Conservation (phyloP, 2,329 filamentous ascomycete genomes). For the Colletotrichum gigasporum region DNA sequence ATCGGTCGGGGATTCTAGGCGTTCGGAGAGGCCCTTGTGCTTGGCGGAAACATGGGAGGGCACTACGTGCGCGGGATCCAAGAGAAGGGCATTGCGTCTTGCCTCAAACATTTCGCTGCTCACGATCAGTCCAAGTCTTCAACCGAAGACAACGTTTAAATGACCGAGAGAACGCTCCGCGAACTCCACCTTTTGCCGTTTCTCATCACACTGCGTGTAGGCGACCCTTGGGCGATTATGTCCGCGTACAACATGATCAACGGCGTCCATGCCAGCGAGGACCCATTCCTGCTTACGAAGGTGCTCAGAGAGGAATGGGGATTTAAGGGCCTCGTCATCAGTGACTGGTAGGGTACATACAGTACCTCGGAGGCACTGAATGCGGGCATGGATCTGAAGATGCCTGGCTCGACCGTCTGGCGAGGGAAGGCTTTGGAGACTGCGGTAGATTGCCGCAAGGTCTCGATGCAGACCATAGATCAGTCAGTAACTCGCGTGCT, state of each 20-base stretch:
- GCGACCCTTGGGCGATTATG: constrained; percentile 64
- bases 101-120: constrained; percentile 55
- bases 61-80: constrained; percentile 48
- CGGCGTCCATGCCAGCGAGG: constrained; percentile 42
- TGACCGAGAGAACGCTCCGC: constrained; percentile 44
- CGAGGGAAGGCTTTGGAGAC: constrained; percentile 59
- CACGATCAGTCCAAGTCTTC: constrained; percentile 44
- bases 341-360: constrained; percentile 68
- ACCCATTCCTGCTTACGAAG: constrained; percentile 55
- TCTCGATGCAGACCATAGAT: constrained; percentile 62
- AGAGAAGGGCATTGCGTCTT: constrained; percentile 49
- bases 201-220: constrained; percentile 62
- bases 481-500: constrained; percentile 65
- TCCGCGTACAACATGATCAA: constrained; percentile 57
- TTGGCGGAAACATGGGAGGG: constrained; percentile 9
- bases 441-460: constrained; percentile 63
- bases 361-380: constrained; percentile 58
- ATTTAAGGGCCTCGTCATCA: constrained; percentile 65
- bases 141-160: constrained; percentile 18
- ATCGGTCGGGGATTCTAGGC: constrained; percentile 17
- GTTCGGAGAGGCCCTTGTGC: constrained; percentile 4
- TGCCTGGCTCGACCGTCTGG: constrained; percentile 64
- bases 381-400: constrained; percentile 66
- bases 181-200: constrained; percentile 68
- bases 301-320: constrained; percentile 66